Conservation (phyloP, 495 filamentous ascomycete genomes). For the Neurospora tetraspora region DNA sequence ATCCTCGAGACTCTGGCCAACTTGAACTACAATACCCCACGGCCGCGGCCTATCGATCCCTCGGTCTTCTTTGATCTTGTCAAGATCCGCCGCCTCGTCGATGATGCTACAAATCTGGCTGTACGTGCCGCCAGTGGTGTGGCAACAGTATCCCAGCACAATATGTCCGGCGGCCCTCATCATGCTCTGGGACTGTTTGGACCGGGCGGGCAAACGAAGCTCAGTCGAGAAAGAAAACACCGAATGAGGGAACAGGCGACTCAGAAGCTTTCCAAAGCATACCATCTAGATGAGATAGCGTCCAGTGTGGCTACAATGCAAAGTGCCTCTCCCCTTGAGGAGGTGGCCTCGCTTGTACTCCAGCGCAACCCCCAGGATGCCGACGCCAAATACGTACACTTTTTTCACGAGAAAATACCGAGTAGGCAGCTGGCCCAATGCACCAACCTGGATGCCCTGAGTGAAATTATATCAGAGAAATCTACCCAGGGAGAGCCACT, state of each 20-base stretch:
- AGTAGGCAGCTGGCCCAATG: conserved; percentile 63
- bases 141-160: conserved; percentile 49
- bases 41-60: conserved; percentile 68
- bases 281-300: conserved; percentile 70
- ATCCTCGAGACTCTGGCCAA: conserved; percentile 68
- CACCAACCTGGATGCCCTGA: conserved; percentile 52
- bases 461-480: conserved; percentile 53
- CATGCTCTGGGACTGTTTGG: conserved; percentile 48
- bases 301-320: conserved; percentile 78
- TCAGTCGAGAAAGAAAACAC: conserved; percentile 63
- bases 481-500: conserved; percentile 55
- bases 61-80: conserved; percentile 73
- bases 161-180: conserved; percentile 41
- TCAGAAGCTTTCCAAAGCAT: conserved; percentile 64
- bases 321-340: conserved; percentile 64
- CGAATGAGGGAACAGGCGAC: conserved; percentile 68
- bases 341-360: conserved; percentile 64
- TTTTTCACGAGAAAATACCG: conserved; percentile 83
- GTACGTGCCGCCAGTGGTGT: conserved; percentile 66
- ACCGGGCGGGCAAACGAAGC: conserved; percentile 47
- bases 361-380: conserved; percentile 50
- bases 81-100: conserved; percentile 66
- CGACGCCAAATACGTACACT: conserved; percentile 75
- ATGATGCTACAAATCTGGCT: conserved; percentile 65
- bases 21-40: conserved; percentile 64